Evolutionary conservation across 225 moss, liverwort and hornwort genomes (phyloP).

Genomic region (Rhytidiadelphus loreus): DNA sequence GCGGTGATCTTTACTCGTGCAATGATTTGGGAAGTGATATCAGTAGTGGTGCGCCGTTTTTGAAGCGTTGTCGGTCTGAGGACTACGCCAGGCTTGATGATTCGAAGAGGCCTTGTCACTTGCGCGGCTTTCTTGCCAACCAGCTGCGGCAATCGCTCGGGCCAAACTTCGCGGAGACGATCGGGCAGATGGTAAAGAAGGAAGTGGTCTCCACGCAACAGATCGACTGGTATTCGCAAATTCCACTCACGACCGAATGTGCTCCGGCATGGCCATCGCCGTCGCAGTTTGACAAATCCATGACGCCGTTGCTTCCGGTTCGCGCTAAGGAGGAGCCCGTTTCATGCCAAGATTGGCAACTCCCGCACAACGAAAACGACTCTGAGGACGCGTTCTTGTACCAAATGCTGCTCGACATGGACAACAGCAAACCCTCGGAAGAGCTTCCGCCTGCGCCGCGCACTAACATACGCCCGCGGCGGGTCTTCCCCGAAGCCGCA

Average conservation of each 20-base stretch:
- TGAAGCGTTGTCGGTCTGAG: constrained; percentile 24
- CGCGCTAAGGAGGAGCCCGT: constrained; percentile 4
- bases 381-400: constrained; percentile 21
- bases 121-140: constrained; percentile 15
- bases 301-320: not conserved
- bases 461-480: not conserved
- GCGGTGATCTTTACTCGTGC: not conserved
- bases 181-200: constrained; percentile 31
- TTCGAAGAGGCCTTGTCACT: constrained; percentile 16
- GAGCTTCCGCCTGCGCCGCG: not conserved
- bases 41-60: not conserved
- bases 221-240: constrained; percentile 10
- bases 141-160: constrained; percentile 35
- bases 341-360: not conserved
- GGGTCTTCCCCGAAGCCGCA: constrained; percentile 23
- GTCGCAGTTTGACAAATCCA: not conserved
- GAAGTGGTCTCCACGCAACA: not conserved
- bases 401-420: constrained; percentile 26
- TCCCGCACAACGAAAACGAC: constrained; percentile 3
- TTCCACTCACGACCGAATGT: not conserved
- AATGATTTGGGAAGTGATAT: not conserved
- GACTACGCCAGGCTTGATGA: not conserved
- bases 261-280: not conserved
- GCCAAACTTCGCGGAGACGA: constrained; percentile 39
- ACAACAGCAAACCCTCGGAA: not conserved